Evolutionary conservation across 108 stramenopile genomes (phyloP).

Genomic region (Bacterosira constricta): DNA sequence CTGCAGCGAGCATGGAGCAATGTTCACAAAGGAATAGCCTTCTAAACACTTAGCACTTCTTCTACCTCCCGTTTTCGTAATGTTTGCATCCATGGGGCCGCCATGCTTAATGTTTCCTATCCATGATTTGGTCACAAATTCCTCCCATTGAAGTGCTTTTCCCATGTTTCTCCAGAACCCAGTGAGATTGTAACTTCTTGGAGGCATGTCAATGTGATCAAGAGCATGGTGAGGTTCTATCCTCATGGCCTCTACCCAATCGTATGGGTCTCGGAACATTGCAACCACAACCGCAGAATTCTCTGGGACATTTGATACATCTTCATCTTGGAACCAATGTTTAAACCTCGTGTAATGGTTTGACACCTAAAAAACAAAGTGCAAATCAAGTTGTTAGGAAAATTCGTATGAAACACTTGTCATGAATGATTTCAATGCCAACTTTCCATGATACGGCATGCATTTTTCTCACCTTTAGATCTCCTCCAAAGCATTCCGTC

Average conservation of each 20-base stretch:
- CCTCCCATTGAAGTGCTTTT: constrained; percentile 18
- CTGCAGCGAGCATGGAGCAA: constrained; percentile 26
- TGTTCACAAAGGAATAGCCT: constrained; percentile 11
- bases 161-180: background rate
- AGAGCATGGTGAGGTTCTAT: constrained; percentile 44
- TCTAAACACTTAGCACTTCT: constrained; percentile 18
- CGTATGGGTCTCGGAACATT: constrained; percentile 51
- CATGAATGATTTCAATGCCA: no score
- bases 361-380: constrained; percentile 4
- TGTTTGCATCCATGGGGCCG: constrained; percentile 5
- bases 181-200: background rate
- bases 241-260: constrained; percentile 53
- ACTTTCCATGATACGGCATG: no score
- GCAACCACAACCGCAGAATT: constrained; percentile 38
- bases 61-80: constrained; percentile 10
- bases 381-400: background rate
- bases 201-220: constrained; percentile 23
- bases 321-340: constrained; percentile 55
- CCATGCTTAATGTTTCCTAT: constrained; percentile 31
- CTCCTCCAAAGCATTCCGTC: constrained; percentile 14
- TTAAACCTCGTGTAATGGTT: constrained; percentile 29
- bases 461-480: constrained; percentile 10
- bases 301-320: constrained; percentile 10
- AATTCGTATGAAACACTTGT: no score
- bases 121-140: constrained; percentile 55